A percentile compares a stretch with the other conserved stretches of the same genome.
These are phyloP conservation scores for Tuber magnatum DNA, from an alignment of 495 filamentous ascomycete genomes.

Conservation along the genomic window DNA sequence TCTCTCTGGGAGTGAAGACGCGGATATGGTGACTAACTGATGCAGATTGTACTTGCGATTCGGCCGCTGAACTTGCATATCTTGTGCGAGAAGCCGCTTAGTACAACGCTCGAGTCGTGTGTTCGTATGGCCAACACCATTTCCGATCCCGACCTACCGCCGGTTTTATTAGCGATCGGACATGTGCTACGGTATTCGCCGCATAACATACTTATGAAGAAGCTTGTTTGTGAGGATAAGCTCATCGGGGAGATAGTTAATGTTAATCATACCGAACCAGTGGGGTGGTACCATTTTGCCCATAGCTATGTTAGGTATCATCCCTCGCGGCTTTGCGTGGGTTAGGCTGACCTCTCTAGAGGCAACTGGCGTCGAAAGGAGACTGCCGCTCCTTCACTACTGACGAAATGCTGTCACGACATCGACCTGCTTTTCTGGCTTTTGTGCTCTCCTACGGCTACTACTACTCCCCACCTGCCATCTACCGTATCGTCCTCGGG, in stretches of 20 bases:
- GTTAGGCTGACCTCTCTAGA: slow-evolving; percentile 37
- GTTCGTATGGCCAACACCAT: slow-evolving; percentile 52
- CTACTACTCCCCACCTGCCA: slow-evolving; percentile 59
- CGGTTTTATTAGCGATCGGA: slow-evolving; percentile 71
- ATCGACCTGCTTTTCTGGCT: slow-evolving; percentile 90
- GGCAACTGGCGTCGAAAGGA: slow-evolving; percentile 88
- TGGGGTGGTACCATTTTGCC: slow-evolving; percentile 93
- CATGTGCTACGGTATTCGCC: slow-evolving; percentile 78
- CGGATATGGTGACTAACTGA: background rate
- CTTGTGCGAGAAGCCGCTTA: slow-evolving; percentile 91
- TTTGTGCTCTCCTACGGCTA: slow-evolving; percentile 57
- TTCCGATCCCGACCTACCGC: slow-evolving; percentile 44
- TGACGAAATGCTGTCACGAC: slow-evolving; percentile 93
- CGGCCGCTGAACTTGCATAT: slow-evolving; percentile 62
- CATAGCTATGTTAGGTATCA: slow-evolving; percentile 78
- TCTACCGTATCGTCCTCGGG: slow-evolving; percentile 64
- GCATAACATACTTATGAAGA: slow-evolving; percentile 77
- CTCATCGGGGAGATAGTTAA: slow-evolving; percentile 80
- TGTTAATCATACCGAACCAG: slow-evolving; percentile 84
- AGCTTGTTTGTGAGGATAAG: slow-evolving; percentile 63
- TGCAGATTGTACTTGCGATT: slow-evolving; percentile 31
- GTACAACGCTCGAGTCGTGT: slow-evolving; percentile 68
- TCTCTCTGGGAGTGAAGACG: too few relatives aligned
- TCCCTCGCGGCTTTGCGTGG: background rate
- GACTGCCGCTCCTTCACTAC: slow-evolving; percentile 62